Evolutionary conservation across 2,329 filamentous ascomycete genomes (phyloP), one percentile per base, ranked within the genome.

Genomic region (Fusarium ambrosium): DNA sequence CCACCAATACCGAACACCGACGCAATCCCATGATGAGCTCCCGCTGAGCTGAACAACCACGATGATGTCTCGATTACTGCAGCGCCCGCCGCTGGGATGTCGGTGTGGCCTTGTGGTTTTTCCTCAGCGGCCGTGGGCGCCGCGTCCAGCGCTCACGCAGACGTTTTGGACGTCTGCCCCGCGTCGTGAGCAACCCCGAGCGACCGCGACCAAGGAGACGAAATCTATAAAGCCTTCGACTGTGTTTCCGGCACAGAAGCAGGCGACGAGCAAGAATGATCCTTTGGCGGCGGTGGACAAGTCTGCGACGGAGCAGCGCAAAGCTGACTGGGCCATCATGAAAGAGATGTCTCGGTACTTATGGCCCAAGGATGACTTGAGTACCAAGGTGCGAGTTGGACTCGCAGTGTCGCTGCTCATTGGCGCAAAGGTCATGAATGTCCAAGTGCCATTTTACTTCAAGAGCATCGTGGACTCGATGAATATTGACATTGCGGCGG

Each of bases 391-490:
- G 72, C 92, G 97, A 72, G 97, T 99, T 37, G 90, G 93, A 13
- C 85, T 97, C 58, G 95, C 96, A n/a, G 89, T 99, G 4, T 91
- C 89, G 9, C 85, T 99, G 72, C 88, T 99, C 41, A 85, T 99
- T 24, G 94, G 95, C 69, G 95, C 95, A 81, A 99, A 99, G 88
- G 91, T 97, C 59, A 87, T 99, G 80, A 99, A 98, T 83, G 97
- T 99, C 18, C 95, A 99, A 86, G 95, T 99, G 56, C 97, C 97
- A 0, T 99, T 99, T 82, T 99, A 98, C 87, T 99, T 99, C 87
- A 98, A 98, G 87, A 95, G 87, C 83, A 98, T 99, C 74, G 94
- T 99, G 48, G 97, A 99, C 83, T 92, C 94, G 22, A 98, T 99
- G 95, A 99, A 99, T 82, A 90, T 99, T 77, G 97, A 99, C 83